These are phyloP conservation scores for Aspergillus candidus DNA, from an alignment of 2,329 filamentous ascomycete genomes.

Conservation along the genomic window DNA sequence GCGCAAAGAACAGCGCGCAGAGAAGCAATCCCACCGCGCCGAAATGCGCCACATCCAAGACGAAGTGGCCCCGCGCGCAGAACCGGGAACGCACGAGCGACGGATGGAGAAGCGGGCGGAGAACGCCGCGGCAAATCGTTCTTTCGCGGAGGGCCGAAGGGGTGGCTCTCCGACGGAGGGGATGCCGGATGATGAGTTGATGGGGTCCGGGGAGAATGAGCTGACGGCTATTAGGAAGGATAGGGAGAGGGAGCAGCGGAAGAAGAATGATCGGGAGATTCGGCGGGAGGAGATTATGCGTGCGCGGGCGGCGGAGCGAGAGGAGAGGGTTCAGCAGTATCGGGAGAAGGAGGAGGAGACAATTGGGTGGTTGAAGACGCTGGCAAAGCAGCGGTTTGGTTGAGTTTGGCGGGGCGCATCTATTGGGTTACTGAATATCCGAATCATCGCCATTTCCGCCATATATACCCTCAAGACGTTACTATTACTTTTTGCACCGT, in stretches of 20 bases:
- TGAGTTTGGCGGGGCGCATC: conserved; percentile 21
- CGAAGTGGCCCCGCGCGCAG: conserved; percentile 75
- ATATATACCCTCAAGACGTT: too few species aligned
- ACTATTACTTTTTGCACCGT: too few species aligned
- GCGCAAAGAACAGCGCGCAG: conserved; percentile 36
- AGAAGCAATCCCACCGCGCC: conserved; percentile 46
- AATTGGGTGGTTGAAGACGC: conserved; percentile 69
- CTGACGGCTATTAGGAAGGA: conserved; percentile 60
- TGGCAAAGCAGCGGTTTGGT: conserved; percentile 77
- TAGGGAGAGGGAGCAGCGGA: conserved; percentile 59
- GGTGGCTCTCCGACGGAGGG: conserved; percentile 58
- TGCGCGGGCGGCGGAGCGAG: conserved; percentile 70
- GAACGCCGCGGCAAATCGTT: conserved; percentile 63
- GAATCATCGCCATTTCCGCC: too few species aligned
- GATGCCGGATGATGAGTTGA: conserved; percentile 66
- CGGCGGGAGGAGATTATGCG: conserved; percentile 72
- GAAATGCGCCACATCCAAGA: conserved; percentile 46
- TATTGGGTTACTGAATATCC: neutral
- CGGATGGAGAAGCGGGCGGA: conserved; percentile 78
- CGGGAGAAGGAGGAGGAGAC: conserved; percentile 75
- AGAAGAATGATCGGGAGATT: conserved; percentile 79
- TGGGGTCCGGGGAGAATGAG: conserved; percentile 58
- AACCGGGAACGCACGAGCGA: conserved; percentile 74
- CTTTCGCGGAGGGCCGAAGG: conserved; percentile 57
- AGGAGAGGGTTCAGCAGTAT: conserved; percentile 65